These are phyloP conservation scores for Hypoxylon crocopeplum DNA, from an alignment of 495 filamentous ascomycete genomes.

Conservation along the genomic window DNA sequence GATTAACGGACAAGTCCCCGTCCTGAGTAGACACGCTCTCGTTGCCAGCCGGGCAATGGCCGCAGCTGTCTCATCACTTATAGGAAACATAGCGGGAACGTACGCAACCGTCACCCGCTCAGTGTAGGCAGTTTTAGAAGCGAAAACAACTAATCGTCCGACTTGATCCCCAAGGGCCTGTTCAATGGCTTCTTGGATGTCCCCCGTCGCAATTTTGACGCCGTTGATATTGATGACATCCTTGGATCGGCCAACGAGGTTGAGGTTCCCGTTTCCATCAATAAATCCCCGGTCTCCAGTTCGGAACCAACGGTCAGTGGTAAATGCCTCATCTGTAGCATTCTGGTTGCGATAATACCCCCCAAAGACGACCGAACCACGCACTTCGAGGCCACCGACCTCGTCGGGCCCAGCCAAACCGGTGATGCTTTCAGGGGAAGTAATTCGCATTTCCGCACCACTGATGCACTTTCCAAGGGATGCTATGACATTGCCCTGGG, in stretches of 20 bases:
- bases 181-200: constrained; percentile 54
- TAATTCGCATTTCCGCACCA: constrained; percentile 50
- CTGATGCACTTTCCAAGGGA: constrained; percentile 51
- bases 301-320: constrained; percentile 69
- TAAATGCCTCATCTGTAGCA: constrained; percentile 62
- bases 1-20: not conserved
- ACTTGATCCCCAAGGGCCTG: constrained; percentile 41
- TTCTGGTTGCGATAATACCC: constrained; percentile 66
- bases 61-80: not conserved
- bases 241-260: constrained; percentile 63
- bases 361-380: constrained; percentile 59
- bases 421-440: not conserved
- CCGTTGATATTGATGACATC: constrained; percentile 67
- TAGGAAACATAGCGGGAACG: constrained; percentile 27
- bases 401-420: not conserved
- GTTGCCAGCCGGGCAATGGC: constrained; percentile 2
- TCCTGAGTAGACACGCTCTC: constrained; percentile 13
- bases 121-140: constrained; percentile 17
- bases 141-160: constrained; percentile 42
- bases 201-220: constrained; percentile 52
- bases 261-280: constrained; percentile 57
- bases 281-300: constrained; percentile 66
- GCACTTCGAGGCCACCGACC: constrained; percentile 35
- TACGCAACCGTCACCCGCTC: constrained; percentile 51
- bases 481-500: constrained; percentile 38